Evolutionary conservation across 148 eudicot species (phyloP).

Genomic region (Gaultheria prostrata): DNA sequence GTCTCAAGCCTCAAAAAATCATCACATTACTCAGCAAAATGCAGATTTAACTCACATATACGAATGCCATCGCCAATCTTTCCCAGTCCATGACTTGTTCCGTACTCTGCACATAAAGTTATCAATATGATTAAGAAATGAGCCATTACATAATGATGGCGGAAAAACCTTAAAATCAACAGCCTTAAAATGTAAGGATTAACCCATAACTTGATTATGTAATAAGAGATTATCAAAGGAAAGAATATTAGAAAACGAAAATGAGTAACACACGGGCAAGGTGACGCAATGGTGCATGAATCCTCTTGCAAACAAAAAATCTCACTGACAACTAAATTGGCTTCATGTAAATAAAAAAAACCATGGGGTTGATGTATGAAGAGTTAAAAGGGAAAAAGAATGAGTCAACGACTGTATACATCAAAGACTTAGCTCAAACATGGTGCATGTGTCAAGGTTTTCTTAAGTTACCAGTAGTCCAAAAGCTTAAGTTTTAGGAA

Average conservation of each 20-base stretch:
- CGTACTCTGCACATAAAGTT: constrained; percentile 66
- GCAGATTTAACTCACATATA: constrained; percentile 62
- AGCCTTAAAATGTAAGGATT: neutral
- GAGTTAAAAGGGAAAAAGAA: neutral
- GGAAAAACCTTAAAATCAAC: neutral
- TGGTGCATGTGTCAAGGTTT: neutral
- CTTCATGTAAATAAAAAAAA: neutral
- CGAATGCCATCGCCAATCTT: constrained; percentile 92
- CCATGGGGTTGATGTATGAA: constrained; percentile 8
- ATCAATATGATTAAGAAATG: constrained; percentile 8
- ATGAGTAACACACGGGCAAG: neutral
- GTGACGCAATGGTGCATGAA: neutral
- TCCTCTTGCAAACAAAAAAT: neutral
- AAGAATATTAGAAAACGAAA: neutral
- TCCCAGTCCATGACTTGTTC: constrained; percentile 74
- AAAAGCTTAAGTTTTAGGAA: too few relatives aligned
- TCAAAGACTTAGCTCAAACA: neutral
- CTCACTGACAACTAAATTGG: neutral
- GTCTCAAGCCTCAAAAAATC: neutral
- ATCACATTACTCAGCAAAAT: constrained; percentile 8
- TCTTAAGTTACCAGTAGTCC: too few relatives aligned
- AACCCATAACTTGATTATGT: neutral
- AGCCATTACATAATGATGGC: neutral
- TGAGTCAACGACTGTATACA: neutral
- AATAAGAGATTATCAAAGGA: neutral